Evolutionary conservation across 352 stramenopile genomes (phyloP), one percentile per base, ranked within the genome.

Genomic region (Pseudoperonospora humuli): DNA sequence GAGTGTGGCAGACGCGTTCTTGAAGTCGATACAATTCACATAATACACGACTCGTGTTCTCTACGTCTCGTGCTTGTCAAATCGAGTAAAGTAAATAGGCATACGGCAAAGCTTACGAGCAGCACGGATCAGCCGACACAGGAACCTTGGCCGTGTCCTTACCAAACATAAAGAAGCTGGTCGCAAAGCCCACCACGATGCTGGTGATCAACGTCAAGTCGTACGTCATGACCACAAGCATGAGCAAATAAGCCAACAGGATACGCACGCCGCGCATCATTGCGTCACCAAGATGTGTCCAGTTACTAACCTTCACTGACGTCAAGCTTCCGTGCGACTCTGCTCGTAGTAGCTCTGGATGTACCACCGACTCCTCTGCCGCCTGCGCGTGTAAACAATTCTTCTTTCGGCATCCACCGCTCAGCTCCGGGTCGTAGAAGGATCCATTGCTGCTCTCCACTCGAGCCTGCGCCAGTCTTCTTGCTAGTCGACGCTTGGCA

Each of bases 181-280:
- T 32, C 57, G 69, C 67, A 38, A 83, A 86, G 29, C 77, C 77
- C 7, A 60, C 41, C n/a, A 89, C 66, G 35, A 79, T 83, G 36
- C 70, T 80, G 10, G 28, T 53, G 29, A 86, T 66, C 8, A 89
- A 59, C 41, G 54, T 64, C 42, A 83, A 47, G 50, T 86, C 67
- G 55, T 89, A 89, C 48, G 77, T 89, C 77, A 89, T 89, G 44
- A 61, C 67, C 39, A 75, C 75, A 13, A 89, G 68, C 77, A 89
- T 89, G 35, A 89, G 64, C 51, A 89, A 32, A 31, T 86, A 89
- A 42, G 77, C 77, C 21, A 89, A 44, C n/a, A 83, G 39, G 41
- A 86, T 84, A n/a, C 67, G 48, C 37, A 70, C 42, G 3, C 77
- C 77, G 21, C 78, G 77, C 61, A 78, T 54, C 43, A 84, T 18